Evolutionary conservation across 2,329 filamentous ascomycete genomes (phyloP).

Genomic region (Trichophyton benhamiae): DNA sequence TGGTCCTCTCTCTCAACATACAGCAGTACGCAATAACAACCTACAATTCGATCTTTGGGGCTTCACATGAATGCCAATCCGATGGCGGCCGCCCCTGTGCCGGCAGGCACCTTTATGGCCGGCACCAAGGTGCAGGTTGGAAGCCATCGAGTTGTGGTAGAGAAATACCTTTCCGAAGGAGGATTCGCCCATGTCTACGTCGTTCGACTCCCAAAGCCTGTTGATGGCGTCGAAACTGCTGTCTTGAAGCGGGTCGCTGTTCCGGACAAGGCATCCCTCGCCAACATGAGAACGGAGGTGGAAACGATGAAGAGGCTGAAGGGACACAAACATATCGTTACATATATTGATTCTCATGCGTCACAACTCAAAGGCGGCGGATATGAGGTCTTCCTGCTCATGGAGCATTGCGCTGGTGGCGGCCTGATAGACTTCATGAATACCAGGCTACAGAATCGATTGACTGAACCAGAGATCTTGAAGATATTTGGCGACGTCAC

Average conservation of each 20-base stretch:
- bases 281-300: slow-evolving; percentile 94
- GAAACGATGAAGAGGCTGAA: slow-evolving; percentile 99
- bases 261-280: slow-evolving; percentile 85
- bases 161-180: slow-evolving; percentile 95
- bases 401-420: slow-evolving; percentile 93
- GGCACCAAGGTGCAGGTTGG: slow-evolving; percentile 97
- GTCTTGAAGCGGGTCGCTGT: slow-evolving; percentile 93
- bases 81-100: slow-evolving; percentile 24
- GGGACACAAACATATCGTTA: slow-evolving; percentile 91
- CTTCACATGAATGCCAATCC: not conserved
- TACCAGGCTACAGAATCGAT: slow-evolving; percentile 83
- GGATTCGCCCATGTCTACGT: slow-evolving; percentile 98
- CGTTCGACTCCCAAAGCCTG: slow-evolving; percentile 66
- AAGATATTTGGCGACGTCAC: slow-evolving; percentile 94
- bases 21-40: not conserved
- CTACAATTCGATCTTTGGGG: not conserved
- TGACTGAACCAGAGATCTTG: slow-evolving; percentile 95
- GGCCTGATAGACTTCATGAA: slow-evolving; percentile 99
- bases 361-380: slow-evolving; percentile 85
- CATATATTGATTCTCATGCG: slow-evolving; percentile 95
- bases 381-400: slow-evolving; percentile 94
- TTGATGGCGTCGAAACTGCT: slow-evolving; percentile 66
- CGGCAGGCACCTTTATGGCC: slow-evolving; percentile 78
- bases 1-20: not conserved
- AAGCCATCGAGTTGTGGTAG: slow-evolving; percentile 80